A percentile compares a stretch with the other conserved stretches of the same genome.
Evolutionary conservation across 2,329 filamentous ascomycete species (phyloP).

Genomic region (Pseudogymnoascus sp.): DNA sequence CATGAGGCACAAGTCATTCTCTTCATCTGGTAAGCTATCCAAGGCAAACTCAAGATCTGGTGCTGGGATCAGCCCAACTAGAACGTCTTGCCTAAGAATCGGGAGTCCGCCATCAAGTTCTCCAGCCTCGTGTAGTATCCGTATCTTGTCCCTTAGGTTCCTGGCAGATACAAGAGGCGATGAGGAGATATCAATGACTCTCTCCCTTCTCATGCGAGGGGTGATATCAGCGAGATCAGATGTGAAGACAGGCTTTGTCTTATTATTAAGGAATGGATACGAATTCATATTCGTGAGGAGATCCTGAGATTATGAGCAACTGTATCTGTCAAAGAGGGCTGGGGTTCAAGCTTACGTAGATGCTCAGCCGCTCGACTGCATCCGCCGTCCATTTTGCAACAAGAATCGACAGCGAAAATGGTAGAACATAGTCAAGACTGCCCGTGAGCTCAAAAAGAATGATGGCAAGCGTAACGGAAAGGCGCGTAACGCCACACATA

Average conservation of each 20-base stretch:
- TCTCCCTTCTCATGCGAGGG: constrained; percentile 61
- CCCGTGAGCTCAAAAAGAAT: constrained; percentile 95
- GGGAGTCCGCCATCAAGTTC: constrained; percentile 90
- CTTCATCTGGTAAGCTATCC: constrained; percentile 72
- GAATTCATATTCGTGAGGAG: constrained; percentile 94
- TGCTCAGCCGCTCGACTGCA: constrained; percentile 85
- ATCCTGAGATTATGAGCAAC: constrained; percentile 45
- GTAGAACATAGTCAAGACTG: constrained; percentile 87
- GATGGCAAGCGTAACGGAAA: constrained; percentile 88
- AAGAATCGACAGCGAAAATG: constrained; percentile 84
- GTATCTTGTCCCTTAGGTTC: constrained; percentile 71
- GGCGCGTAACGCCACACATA: constrained; percentile 92
- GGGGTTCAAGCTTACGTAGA: constrained; percentile 55
- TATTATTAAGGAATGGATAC: constrained; percentile 96
- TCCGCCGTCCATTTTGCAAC: constrained; percentile 99
- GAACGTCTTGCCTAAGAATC: constrained; percentile 66
- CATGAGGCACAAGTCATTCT: constrained; percentile 73
- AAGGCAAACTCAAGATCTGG: constrained; percentile 90
- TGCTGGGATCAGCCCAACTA: constrained; percentile 87
- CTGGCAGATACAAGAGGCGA: constrained; percentile 72
- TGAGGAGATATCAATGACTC: constrained; percentile 79
- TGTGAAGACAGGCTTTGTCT: constrained; percentile 84
- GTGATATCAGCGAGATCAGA: constrained; percentile 82
- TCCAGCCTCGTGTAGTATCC: constrained; percentile 72
- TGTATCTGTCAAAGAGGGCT: not conserved